Evolutionary conservation across 2,329 filamentous ascomycete genomes (phyloP).

Genomic region (Penicillium sp.): DNA sequence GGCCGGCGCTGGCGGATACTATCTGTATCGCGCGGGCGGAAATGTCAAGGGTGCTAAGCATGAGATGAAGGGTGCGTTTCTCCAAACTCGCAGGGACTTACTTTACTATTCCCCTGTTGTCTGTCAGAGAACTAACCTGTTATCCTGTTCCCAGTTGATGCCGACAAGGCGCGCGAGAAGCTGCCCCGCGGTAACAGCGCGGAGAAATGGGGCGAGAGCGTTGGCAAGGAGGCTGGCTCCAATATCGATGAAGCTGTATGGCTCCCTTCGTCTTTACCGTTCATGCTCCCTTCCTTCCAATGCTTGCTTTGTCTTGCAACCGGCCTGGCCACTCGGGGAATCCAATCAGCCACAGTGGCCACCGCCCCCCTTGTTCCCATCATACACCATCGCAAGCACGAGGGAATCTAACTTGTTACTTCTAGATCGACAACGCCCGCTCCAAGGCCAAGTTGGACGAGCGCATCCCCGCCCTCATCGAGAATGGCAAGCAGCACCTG

Average conservation of each 20-base stretch:
- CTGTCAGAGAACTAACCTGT: background rate
- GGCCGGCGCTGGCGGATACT: slow-evolving; percentile 76
- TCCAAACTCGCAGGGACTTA: background rate
- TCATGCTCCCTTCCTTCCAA: slow-evolving; percentile 7
- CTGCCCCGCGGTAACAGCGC: slow-evolving; percentile 65
- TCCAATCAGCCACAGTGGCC: background rate
- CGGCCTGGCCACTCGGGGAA: background rate
- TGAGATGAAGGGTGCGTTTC: slow-evolving; percentile 73
- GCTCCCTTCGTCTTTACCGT: slow-evolving; percentile 18
- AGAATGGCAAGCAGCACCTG: background rate
- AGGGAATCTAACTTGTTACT: background rate
- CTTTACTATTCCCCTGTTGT: too few species aligned
- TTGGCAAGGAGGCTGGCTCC: slow-evolving; percentile 63
- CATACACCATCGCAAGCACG: background rate
- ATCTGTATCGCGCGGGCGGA: slow-evolving; percentile 86
- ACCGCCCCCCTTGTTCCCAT: background rate
- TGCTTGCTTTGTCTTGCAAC: background rate
- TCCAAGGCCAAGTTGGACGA: slow-evolving; percentile 58
- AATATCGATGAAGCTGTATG: slow-evolving; percentile 71
- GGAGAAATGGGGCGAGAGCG: slow-evolving; percentile 65
- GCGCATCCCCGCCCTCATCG: slow-evolving; percentile 59
- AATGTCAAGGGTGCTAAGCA: slow-evolving; percentile 80
- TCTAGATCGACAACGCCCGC: slow-evolving; percentile 64
- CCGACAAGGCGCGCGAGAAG: slow-evolving; percentile 67
- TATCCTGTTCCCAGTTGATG: slow-evolving; percentile 64